Percentiles rank a stretch among this genome's conserved stretches.
Conservation (phyloP, 2,329 filamentous ascomycete species). For the Pseudophaeomoniella oleicola region DNA sequence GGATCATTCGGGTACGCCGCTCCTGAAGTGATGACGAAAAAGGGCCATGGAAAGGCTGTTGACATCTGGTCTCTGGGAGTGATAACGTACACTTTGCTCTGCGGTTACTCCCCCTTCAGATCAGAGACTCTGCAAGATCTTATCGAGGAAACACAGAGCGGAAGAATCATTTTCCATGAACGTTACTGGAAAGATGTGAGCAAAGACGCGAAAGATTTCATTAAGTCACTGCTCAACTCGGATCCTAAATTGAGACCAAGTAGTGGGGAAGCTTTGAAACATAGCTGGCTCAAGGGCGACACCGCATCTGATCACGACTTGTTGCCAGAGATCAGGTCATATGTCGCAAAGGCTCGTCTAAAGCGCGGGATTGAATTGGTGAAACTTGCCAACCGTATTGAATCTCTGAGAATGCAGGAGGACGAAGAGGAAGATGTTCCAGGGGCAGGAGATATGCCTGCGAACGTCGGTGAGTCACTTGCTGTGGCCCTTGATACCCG, state of each 20-base stretch:
- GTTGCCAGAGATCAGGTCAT: slow-evolving; percentile 89
- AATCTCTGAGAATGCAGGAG: slow-evolving; percentile 83
- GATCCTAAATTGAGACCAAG: slow-evolving; percentile 62
- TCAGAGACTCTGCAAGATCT: slow-evolving; percentile 86
- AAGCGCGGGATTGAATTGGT: slow-evolving; percentile 90
- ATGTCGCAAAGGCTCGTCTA: slow-evolving; percentile 81
- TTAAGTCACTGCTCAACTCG: slow-evolving; percentile 64
- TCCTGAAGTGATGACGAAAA: slow-evolving; percentile 95
- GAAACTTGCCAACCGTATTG: slow-evolving; percentile 91
- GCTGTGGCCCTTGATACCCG: slow-evolving; percentile 10
- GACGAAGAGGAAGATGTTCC: slow-evolving; percentile 64
- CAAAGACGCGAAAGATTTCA: slow-evolving; percentile 89
- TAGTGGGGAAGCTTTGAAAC: slow-evolving; percentile 65
- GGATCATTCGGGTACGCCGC: slow-evolving; percentile 97
- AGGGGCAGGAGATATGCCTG: slow-evolving; percentile 44
- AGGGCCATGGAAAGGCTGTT: slow-evolving; percentile 92
- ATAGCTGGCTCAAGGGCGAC: slow-evolving; percentile 82
- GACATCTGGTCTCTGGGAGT: slow-evolving; percentile 99
- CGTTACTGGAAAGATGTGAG: slow-evolving; percentile 98
- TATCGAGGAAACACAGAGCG: slow-evolving; percentile 81
- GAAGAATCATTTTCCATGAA: slow-evolving; percentile 84
- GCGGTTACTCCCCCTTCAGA: slow-evolving; percentile 95
- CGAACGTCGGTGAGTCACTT: slow-evolving; percentile 46
- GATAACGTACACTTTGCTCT: slow-evolving; percentile 95
- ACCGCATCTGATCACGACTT: slow-evolving; percentile 92